Percentiles rank a stretch among this genome's conserved stretches.
These are phyloP conservation scores for Trichoderma aggressivum DNA, from an alignment of 2,329 filamentous ascomycete species.

Conservation along the genomic window DNA sequence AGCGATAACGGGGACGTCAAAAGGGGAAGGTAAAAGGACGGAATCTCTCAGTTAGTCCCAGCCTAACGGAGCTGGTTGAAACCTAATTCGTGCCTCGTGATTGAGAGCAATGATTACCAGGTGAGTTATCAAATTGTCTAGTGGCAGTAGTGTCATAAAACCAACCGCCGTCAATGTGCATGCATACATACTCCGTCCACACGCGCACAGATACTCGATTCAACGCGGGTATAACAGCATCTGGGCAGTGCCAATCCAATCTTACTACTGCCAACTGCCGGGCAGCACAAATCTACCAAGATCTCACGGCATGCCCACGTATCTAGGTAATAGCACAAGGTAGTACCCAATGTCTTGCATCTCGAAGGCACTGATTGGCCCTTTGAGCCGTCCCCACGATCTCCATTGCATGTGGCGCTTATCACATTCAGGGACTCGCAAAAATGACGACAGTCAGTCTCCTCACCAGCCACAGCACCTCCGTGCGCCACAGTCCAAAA, in stretches of 20 bases:
- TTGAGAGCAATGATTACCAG: neutral
- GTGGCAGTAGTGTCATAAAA: neutral
- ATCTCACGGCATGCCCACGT: neutral
- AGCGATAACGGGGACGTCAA: neutral
- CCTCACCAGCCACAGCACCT: neutral
- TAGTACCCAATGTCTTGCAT: conserved; percentile 8
- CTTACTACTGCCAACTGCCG: neutral
- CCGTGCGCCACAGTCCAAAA: neutral
- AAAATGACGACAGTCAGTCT: neutral
- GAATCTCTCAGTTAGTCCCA: neutral
- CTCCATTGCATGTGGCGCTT: conserved; percentile 16
- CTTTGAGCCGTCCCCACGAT: conserved; percentile 1
- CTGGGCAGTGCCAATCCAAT: neutral
- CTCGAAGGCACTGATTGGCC: conserved; percentile 9
- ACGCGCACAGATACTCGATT: neutral
- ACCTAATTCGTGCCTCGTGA: neutral
- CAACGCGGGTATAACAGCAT: neutral
- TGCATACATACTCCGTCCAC: neutral
- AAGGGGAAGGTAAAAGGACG: neutral
- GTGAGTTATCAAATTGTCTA: neutral
- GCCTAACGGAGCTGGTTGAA: neutral
- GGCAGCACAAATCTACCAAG: neutral
- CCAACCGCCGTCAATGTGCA: neutral
- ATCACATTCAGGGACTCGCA: neutral
- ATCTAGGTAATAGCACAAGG: neutral